A percentile compares a stretch with the other conserved stretches of the same genome.
These are phyloP conservation scores for Clarireedia hainanense DNA, from an alignment of 2,329 filamentous ascomycete species.

Conservation along the genomic window DNA sequence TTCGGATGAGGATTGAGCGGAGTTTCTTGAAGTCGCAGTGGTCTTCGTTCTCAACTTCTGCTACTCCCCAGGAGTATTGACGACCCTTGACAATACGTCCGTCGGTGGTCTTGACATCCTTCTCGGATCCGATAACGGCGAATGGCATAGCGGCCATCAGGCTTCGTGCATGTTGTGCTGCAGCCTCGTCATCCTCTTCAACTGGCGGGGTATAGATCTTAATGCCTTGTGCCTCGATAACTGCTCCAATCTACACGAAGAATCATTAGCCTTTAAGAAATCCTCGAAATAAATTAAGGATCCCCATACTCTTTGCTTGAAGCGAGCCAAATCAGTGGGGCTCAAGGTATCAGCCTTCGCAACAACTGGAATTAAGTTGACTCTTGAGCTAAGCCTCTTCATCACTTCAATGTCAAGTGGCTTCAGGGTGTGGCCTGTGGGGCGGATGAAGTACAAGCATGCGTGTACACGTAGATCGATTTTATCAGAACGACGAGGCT, in stretches of 20 bases:
- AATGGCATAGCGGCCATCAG: slow-evolving; percentile 98
- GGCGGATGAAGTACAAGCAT: slow-evolving; percentile 98
- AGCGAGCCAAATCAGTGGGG: slow-evolving; percentile 80
- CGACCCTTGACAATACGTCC: slow-evolving; percentile 97
- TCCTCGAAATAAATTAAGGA: background rate
- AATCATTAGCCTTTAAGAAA: slow-evolving; percentile 24
- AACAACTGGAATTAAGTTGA: slow-evolving; percentile 97
- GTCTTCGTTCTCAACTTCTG: slow-evolving; percentile 98
- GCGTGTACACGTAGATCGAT: slow-evolving; percentile 98
- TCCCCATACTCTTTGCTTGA: slow-evolving; percentile 80
- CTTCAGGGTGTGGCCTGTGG: slow-evolving; percentile 97
- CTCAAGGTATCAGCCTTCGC: slow-evolving; percentile 98
- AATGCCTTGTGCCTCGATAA: slow-evolving; percentile 97
- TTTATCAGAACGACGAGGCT: slow-evolving; percentile 95
- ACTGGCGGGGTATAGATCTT: slow-evolving; percentile 98
- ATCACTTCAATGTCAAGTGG: slow-evolving; percentile 99
- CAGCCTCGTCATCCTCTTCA: slow-evolving; percentile 96
- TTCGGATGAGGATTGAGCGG: slow-evolving; percentile 95
- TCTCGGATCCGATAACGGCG: slow-evolving; percentile 97
- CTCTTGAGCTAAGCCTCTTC: slow-evolving; percentile 96
- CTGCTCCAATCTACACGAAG: slow-evolving; percentile 67
- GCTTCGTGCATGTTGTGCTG: slow-evolving; percentile 87
- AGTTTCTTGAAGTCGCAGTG: slow-evolving; percentile 99
- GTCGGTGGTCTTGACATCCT: slow-evolving; percentile 94
- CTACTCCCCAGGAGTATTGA: slow-evolving; percentile 98